Conservation (phyloP, 768 basidiomycete species). For the Russula sp. region DNA sequence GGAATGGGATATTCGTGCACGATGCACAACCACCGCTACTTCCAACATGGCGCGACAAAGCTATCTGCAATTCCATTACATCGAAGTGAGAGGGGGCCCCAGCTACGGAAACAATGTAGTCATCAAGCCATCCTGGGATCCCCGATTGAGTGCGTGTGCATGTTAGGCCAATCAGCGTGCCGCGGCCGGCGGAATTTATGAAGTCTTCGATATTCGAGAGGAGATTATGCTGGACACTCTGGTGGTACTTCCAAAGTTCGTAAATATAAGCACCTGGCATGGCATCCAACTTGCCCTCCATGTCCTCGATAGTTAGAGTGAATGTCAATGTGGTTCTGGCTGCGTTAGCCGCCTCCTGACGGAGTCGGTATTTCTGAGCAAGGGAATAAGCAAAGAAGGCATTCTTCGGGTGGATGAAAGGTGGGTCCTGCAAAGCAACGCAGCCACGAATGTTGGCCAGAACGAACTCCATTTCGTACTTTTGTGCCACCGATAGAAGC, state of each 20-base stretch:
- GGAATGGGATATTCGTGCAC: neutral
- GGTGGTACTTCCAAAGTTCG: conserved; percentile 7
- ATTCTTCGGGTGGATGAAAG: neutral
- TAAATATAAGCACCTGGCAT: neutral
- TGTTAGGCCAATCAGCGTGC: neutral
- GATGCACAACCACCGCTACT: neutral
- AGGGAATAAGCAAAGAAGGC: neutral
- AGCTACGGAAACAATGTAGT: neutral
- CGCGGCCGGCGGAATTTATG: neutral
- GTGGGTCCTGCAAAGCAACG: neutral
- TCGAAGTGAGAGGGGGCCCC: neutral
- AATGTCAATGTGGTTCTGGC: neutral
- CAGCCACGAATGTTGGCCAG: neutral
- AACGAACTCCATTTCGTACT: neutral
- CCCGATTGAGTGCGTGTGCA: neutral
- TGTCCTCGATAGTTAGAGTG: neutral
- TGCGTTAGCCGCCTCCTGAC: neutral
- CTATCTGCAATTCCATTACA: neutral
- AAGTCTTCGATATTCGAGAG: neutral
- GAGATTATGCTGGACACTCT: neutral
- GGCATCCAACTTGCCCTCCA: neutral
- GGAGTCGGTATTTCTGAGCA: conserved; percentile 5
- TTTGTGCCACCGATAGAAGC: conserved; percentile 3
- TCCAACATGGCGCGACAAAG: neutral
- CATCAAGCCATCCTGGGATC: conserved; percentile 2